phyloP scores from a whole-genome alignment of 148 eudicot genomes.

The Fagopyrum tataricum region DNA sequence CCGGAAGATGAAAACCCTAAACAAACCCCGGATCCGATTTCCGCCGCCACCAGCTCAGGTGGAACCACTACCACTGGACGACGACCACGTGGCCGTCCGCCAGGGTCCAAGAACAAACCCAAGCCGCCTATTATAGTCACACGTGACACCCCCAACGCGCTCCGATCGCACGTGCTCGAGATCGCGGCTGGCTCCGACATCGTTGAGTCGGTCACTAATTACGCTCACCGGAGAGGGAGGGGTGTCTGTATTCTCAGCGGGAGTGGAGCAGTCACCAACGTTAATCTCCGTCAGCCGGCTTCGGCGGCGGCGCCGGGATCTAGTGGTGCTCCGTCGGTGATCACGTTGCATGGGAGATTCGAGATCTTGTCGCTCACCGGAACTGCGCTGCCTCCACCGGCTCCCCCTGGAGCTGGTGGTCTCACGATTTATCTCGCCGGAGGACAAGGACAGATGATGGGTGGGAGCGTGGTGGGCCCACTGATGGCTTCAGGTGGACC shows the following conservation, averaged over 20 bases:
- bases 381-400: slow-evolving; percentile 21
- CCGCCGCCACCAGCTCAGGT: slow-evolving; percentile 8
- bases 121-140: slow-evolving; percentile 35
- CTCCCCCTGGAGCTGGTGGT: slow-evolving; percentile 13
- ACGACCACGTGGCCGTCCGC: slow-evolving; percentile 29
- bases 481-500: slow-evolving; percentile 16
- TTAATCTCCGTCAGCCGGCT: slow-evolving; percentile 30
- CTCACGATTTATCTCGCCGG: slow-evolving; percentile 13
- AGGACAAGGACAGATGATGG: slow-evolving; percentile 16
- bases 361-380: slow-evolving; percentile 31
- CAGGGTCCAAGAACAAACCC: slow-evolving; percentile 37
- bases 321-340: slow-evolving; percentile 19
- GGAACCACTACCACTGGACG: slow-evolving; percentile 13
- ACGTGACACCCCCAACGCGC: slow-evolving; percentile 37
- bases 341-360: slow-evolving; percentile 35
- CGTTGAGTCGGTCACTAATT: slow-evolving; percentile 25
- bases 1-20: slow-evolving; percentile 1
- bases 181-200: slow-evolving; percentile 27
- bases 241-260: slow-evolving; percentile 35
- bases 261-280: slow-evolving; percentile 28
- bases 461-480: slow-evolving; percentile 18
- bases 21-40: not conserved
- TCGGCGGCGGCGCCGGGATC: slow-evolving; percentile 11
- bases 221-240: slow-evolving; percentile 29
- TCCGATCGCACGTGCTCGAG: slow-evolving; percentile 35